These are phyloP conservation scores for Kodamaea lidongshanica DNA, from an alignment of 805 yeast species.

Conservation along the genomic window DNA sequence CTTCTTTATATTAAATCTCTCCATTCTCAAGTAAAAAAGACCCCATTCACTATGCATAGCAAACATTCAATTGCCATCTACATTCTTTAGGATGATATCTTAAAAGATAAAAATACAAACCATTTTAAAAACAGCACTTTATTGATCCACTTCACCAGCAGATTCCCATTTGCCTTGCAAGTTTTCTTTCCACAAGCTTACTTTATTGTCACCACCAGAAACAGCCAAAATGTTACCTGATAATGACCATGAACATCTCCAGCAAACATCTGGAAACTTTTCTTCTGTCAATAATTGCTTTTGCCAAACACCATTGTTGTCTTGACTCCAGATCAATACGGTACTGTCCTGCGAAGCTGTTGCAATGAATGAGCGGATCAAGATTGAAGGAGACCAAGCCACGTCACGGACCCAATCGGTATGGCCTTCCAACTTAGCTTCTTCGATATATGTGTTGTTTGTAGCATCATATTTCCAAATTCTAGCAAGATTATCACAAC, in stretches of 20 bases:
- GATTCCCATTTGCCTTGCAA: conserved; percentile 91
- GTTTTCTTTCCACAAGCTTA: conserved; percentile 94
- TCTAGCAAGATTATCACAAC: conserved; percentile 89
- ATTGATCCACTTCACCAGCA: conserved; percentile 94
- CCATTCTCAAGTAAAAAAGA: too few relatives aligned
- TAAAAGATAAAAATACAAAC: too few relatives aligned
- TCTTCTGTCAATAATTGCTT: conserved; percentile 68
- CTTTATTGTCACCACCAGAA: conserved; percentile 93
- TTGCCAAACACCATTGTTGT: conserved; percentile 67
- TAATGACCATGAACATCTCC: conserved; percentile 98
- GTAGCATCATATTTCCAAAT: conserved; percentile 73
- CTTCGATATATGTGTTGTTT: conserved; percentile 56
- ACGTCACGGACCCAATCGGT: conserved; percentile 99
- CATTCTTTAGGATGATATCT: too few relatives aligned
- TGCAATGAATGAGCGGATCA: conserved; percentile 85
- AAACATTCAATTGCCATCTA: too few relatives aligned
- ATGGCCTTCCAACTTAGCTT: conserved; percentile 80
- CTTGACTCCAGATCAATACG: conserved; percentile 93
- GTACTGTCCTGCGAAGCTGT: conserved; percentile 96
- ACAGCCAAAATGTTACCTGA: conserved; percentile 94
- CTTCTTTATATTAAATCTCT: too few relatives aligned
- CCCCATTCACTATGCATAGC: too few relatives aligned
- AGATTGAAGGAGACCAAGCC: conserved; percentile 92
- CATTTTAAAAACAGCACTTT: too few relatives aligned
- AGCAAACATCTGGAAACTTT: conserved; percentile 91